Evolutionary conservation across 345 rosid genomes (phyloP), one percentile per base, ranked within the genome.

Genomic region (Luvunga scandens): DNA sequence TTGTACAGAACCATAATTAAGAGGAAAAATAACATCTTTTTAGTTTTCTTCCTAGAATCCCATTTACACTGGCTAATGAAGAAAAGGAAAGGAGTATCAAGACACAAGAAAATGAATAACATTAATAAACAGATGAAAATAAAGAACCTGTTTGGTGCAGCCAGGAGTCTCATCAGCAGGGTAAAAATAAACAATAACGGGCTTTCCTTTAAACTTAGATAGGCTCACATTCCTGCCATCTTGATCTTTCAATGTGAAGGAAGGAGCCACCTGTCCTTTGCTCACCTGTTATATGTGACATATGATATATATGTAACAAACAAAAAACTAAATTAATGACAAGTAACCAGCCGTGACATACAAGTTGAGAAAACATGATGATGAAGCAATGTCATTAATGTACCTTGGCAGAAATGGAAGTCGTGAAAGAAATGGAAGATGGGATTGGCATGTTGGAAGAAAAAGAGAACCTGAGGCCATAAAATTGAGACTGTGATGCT

Each of bases 111-210:
- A 28, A 16, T 45, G 22, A 45, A 60, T 4, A 18, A n/a, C 18
- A 42, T 6, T 22, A 60, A 65, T 39, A 38, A 48, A 31, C 31
- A 59, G 10, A 18, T 6, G 1, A 30, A 71, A 72, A 42, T 48
- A 73, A 55, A 22, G 19, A 36, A 93, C 99, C 98, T 95, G 96
- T 76, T 93, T 95, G 81, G 99, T 93, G 89, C 99, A 95, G 48
- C 98, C 90, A 65, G 99, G 99, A 48, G 90, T 79, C 79, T 95
- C 99, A 86, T 95, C 99, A 38, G 98, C 99, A 69, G 99, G 98
- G 88, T 95, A 93, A 86, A 95, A 95, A 75, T 95, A 95, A 76
- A 93, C 81, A 66, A 93, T 92, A 69, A 92, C 94, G 53, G 99
- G 99, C 93, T 93, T 95, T 78, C 98, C 99, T 87, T 93, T 93